These are phyloP conservation scores for Fusarium decemcellulare DNA, from an alignment of 2,329 filamentous ascomycete species.

Conservation along the genomic window DNA sequence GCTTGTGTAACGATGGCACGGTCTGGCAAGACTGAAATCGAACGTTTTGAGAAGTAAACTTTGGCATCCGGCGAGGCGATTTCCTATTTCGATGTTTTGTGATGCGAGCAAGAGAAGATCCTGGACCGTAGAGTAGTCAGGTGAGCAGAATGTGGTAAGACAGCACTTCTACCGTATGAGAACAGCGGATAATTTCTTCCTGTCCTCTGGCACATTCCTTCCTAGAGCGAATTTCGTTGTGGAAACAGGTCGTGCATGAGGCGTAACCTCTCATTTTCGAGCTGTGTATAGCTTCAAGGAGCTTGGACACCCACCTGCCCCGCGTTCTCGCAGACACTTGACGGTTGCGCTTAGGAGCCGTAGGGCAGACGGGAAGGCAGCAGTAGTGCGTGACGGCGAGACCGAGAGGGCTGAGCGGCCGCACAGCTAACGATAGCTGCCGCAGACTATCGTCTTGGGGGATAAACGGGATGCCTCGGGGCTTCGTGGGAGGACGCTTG, in stretches of 20 bases:
- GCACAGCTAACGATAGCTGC: constrained; percentile 20
- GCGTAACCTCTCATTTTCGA: too few relatives aligned
- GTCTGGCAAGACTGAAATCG: not conserved
- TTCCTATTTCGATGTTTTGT: constrained; percentile 13
- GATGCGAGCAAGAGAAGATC: not conserved
- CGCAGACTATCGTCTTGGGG: not conserved
- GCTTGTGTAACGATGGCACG: constrained; percentile 2
- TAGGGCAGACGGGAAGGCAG: not conserved
- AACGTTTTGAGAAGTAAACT: constrained; percentile 30
- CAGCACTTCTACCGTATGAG: not conserved
- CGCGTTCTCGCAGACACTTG: not conserved
- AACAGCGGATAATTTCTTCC: not conserved
- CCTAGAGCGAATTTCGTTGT: not conserved
- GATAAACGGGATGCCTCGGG: not conserved
- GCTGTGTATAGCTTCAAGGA: not conserved
- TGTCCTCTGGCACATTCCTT: not conserved
- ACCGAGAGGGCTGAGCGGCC: constrained; percentile 2
- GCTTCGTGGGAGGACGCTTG: not conserved
- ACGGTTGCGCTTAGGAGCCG: not conserved
- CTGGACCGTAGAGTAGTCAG: not conserved
- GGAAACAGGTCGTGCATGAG: too few relatives aligned
- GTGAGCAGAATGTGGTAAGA: not conserved
- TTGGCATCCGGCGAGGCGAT: constrained; percentile 13
- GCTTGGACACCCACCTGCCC: not conserved
- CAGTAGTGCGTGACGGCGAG: not conserved